Percentiles rank a stretch among this genome's conserved stretches.
These are phyloP conservation scores for Zygosaccharomyces sapae DNA, from an alignment of 1,139 yeast species.

Conservation along the genomic window DNA sequence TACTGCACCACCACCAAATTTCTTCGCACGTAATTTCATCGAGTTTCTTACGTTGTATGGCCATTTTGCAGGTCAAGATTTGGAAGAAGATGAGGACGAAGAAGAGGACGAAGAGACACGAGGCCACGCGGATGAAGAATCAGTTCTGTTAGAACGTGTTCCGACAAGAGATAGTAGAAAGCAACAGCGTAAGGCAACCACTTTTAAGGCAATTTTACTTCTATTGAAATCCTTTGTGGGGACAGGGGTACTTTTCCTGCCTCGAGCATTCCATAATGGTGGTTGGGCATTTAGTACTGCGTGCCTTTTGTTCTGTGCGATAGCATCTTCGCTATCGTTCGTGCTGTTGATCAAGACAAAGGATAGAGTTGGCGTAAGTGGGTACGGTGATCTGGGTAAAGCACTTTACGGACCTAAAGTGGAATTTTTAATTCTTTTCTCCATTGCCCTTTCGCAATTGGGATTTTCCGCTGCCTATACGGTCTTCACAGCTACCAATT, in stretches of 20 bases:
- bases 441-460: conserved; percentile 82
- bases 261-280: conserved; percentile 86
- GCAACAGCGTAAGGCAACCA: conserved; percentile 47
- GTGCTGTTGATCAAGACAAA: conserved; percentile 54
- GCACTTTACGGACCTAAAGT: conserved; percentile 65
- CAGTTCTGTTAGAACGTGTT: conserved; percentile 8
- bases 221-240: conserved; percentile 90
- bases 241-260: conserved; percentile 91
- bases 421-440: conserved; percentile 64
- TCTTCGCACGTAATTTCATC: conserved; percentile 77
- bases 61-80: conserved; percentile 94
- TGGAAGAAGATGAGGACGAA: conserved; percentile 68
- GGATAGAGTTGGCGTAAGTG: conserved; percentile 53
- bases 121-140: conserved; percentile 30
- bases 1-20: conserved; percentile 50
- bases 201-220: conserved; percentile 63
- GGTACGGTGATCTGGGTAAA: conserved; percentile 87
- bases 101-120: conserved; percentile 41
- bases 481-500: conserved; percentile 85
- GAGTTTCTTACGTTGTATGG: conserved; percentile 88
- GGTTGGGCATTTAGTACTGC: conserved; percentile 72
- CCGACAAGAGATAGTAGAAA: conserved; percentile 5
- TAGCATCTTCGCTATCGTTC: conserved; percentile 83
- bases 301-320: conserved; percentile 63
- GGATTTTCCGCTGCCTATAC: conserved; percentile 97